A percentile compares a stretch with the other conserved stretches of the same genome.
These are phyloP conservation scores for Penicillium soppii DNA, from an alignment of 495 filamentous ascomycete species.

Conservation along the genomic window DNA sequence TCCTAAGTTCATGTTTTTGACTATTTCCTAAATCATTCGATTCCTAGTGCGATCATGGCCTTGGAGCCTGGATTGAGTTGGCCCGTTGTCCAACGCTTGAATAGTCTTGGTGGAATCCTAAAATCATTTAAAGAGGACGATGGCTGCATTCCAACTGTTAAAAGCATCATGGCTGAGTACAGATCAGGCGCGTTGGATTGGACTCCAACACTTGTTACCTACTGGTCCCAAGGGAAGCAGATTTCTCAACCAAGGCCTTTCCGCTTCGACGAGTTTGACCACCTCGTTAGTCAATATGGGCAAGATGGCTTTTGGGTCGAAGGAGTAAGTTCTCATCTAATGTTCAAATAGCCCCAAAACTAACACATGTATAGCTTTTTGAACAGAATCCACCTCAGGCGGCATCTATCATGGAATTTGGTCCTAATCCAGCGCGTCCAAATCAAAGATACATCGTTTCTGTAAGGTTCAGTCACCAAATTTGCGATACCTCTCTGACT, in stretches of 20 bases:
- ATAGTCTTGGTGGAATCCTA: neutral
- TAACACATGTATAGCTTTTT: neutral
- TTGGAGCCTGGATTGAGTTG: neutral
- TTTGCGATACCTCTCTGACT: too few species aligned
- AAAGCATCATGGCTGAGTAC: neutral
- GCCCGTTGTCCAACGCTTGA: neutral
- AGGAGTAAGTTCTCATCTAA: neutral
- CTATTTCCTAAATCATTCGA: neutral
- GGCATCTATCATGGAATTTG: too few species aligned
- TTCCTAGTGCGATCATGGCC: neutral
- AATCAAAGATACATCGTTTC: too few species aligned
- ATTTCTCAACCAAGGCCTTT: slow-evolving; percentile 1
- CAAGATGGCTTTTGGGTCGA: neutral
- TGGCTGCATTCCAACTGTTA: neutral
- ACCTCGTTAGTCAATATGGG: neutral
- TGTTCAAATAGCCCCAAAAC: neutral
- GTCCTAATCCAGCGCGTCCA: too few species aligned
- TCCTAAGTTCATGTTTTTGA: too few species aligned
- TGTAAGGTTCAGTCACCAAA: neutral
- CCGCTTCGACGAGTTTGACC: neutral
- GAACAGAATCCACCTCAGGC: too few species aligned
- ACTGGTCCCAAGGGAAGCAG: slow-evolving; percentile 3
- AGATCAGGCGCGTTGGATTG: neutral
- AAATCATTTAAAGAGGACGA: neutral
- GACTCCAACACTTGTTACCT: neutral